A percentile compares a stretch with the other conserved stretches of the same genome.
phyloP scores from a whole-genome alignment of 306 rosid species.

The Dalbergia cultrata region DNA sequence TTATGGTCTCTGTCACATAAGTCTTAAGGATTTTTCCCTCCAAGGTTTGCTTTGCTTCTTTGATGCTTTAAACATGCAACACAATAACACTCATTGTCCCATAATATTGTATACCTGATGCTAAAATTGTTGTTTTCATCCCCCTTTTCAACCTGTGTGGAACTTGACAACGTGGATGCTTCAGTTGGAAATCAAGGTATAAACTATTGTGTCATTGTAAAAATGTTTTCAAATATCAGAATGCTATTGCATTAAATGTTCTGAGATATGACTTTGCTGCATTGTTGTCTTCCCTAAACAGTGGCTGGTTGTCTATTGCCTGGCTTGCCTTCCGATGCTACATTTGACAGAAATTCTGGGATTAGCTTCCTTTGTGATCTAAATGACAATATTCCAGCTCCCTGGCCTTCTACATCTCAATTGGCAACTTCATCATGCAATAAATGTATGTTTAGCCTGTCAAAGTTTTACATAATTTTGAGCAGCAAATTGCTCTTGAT shows the following conservation, averaged over 20 bases:
- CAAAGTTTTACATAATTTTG: conserved; percentile 8
- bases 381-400: conserved; percentile 97
- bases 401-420: conserved; percentile 85
- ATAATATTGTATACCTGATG: conserved; percentile 41
- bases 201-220: conserved; percentile 2
- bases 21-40: conserved; percentile 93
- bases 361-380: conserved; percentile 93
- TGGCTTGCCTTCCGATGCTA: conserved; percentile 93
- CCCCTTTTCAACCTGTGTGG: conserved; percentile 49
- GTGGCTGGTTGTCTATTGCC: conserved; percentile 94
- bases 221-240: background rate
- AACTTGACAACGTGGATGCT: conserved; percentile 48
- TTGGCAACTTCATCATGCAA: conserved; percentile 77
- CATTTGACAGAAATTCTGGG: conserved; percentile 80
- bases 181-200: conserved; percentile 97
- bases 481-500: conserved; percentile 8
- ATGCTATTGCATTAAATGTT: conserved; percentile 13
- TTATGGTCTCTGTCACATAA: conserved; percentile 82
- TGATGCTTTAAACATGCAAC: conserved; percentile 16
- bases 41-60: conserved; percentile 75
- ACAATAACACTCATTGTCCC: conserved; percentile 16
- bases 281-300: conserved; percentile 53
- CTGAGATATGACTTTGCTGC: conserved; percentile 38
- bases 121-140: conserved; percentile 45
- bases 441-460: conserved; percentile 68